phyloP scores from a whole-genome alignment of 495 filamentous ascomycete species.

The Alectoria sarmentosa region DNA sequence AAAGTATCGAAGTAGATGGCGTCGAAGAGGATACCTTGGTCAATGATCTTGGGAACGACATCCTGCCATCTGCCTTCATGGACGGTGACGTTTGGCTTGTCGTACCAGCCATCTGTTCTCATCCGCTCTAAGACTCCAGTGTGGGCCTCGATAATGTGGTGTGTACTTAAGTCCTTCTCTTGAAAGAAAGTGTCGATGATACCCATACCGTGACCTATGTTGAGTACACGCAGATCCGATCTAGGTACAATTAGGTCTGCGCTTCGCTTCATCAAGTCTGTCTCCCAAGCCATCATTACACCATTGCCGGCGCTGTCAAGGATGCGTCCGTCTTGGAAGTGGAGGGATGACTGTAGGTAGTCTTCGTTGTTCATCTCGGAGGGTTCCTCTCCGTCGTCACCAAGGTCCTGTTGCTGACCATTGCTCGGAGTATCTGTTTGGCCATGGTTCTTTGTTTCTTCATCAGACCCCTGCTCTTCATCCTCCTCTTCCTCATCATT shows the following conservation, averaged over 20 bases:
- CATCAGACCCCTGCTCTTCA: slow-evolving; percentile 24
- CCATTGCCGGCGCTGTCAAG: slow-evolving; percentile 77
- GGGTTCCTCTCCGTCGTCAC: slow-evolving; percentile 7
- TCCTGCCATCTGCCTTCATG: slow-evolving; percentile 83
- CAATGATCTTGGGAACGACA: slow-evolving; percentile 61
- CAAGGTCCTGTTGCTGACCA: slow-evolving; percentile 12
- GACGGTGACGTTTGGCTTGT: slow-evolving; percentile 55
- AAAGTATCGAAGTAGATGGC: slow-evolving; percentile 98
- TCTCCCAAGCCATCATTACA: slow-evolving; percentile 98
- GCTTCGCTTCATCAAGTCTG: slow-evolving; percentile 75
- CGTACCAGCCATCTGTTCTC: slow-evolving; percentile 51
- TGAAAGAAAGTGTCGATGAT: slow-evolving; percentile 87
- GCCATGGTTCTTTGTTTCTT: slow-evolving; percentile 25
- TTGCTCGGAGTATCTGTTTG: slow-evolving; percentile 27
- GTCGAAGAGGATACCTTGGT: slow-evolving; percentile 68
- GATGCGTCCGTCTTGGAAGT: slow-evolving; percentile 65
- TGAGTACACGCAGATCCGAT: slow-evolving; percentile 64
- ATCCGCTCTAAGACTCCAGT: slow-evolving; percentile 70
- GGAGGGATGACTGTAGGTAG: slow-evolving; percentile 73
- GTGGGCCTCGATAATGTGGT: slow-evolving; percentile 93
- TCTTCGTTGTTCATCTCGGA: slow-evolving; percentile 50
- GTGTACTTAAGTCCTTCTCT: slow-evolving; percentile 51
- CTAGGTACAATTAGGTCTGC: slow-evolving; percentile 56
- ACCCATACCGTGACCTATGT: slow-evolving; percentile 94
- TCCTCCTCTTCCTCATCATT: slow-evolving; percentile 54